phyloP scores from a whole-genome alignment of 116 monocot genomes.

The Trichopus zeylanicus region DNA sequence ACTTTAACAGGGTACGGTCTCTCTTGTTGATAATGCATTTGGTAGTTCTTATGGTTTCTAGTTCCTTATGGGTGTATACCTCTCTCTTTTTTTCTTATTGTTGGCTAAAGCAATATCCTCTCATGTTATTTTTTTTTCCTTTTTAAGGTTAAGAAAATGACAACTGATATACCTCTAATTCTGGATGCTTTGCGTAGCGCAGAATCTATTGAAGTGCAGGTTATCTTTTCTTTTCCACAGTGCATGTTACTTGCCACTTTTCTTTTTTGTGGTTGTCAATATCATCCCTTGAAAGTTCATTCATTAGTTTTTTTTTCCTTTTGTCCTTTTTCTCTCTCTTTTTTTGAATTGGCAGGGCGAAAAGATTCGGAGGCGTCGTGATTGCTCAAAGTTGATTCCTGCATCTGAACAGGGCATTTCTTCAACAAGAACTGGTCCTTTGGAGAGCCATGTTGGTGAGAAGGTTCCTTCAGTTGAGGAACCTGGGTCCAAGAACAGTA shows the following conservation, averaged over 20 bases:
- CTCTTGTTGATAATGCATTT: slow-evolving; percentile 2
- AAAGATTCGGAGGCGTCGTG: slow-evolving; percentile 70
- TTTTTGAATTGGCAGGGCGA: slow-evolving; percentile 33
- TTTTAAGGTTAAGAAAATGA: slow-evolving; percentile 77
- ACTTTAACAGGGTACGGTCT: slow-evolving; percentile 77
- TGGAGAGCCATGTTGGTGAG: slow-evolving; percentile 8
- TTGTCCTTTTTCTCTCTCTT: not conserved
- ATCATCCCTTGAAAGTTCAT: not conserved
- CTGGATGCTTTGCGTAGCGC: slow-evolving; percentile 70
- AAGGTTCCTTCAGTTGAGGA: slow-evolving; percentile 6
- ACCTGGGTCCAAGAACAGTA: slow-evolving; percentile 8
- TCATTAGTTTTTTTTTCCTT: not conserved
- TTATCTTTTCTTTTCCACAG: slow-evolving; percentile 7
- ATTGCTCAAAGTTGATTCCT: slow-evolving; percentile 58
- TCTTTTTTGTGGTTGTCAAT: not conserved
- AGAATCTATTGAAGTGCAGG: slow-evolving; percentile 74
- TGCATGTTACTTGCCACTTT: not conserved
- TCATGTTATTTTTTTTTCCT: not conserved
- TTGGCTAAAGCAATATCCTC: not conserved
- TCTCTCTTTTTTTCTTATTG: not conserved
- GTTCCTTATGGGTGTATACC: not conserved
- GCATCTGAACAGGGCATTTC: slow-evolving; percentile 1
- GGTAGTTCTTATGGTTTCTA: not conserved
- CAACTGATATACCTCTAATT: slow-evolving; percentile 59
- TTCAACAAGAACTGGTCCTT: slow-evolving; percentile 16